Conservation (phyloP, 208 protist genomes). For the Kentomonas sorsogonicus region DNA sequence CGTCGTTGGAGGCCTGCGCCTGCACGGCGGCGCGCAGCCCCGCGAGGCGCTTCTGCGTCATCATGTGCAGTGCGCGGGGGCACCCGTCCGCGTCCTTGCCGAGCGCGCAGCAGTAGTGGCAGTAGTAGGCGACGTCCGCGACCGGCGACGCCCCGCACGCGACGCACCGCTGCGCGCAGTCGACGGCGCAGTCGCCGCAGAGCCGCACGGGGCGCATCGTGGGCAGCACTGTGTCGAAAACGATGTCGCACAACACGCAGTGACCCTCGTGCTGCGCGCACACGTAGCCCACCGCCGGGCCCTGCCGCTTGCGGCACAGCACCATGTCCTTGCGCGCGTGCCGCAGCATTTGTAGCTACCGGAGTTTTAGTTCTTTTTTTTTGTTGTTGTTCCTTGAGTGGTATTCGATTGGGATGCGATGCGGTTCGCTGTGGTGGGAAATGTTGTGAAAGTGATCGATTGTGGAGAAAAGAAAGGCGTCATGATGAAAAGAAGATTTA, state of each 20-base stretch:
- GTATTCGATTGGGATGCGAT: too few relatives aligned
- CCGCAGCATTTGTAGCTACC: constrained; percentile 61
- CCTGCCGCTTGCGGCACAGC: constrained; percentile 86
- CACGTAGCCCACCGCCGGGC: constrained; percentile 62
- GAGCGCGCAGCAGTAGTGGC: constrained; percentile 75
- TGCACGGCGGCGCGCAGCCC: constrained; percentile 26
- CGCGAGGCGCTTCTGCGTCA: constrained; percentile 58
- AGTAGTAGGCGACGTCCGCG: constrained; percentile 86
- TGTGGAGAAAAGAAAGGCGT: too few relatives aligned
- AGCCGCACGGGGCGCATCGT: constrained; percentile 78
- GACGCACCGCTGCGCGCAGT: constrained; percentile 79
- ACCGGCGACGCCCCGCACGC: constrained; percentile 63
- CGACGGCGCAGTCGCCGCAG: constrained; percentile 80
- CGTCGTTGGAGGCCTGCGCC: too few relatives aligned
- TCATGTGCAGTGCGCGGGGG: constrained; percentile 76
- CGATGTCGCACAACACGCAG: constrained; percentile 84
- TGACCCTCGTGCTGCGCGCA: constrained; percentile 85
- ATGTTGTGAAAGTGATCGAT: too few relatives aligned
- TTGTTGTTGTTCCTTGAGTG: too few relatives aligned
- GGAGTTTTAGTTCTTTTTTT: background rate
- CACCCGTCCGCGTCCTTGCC: constrained; percentile 89
- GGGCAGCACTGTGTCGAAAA: constrained; percentile 63
- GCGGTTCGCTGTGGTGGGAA: too few relatives aligned
- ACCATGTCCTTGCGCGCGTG: constrained; percentile 80
- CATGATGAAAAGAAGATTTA: background rate